Base-by-base conservation (phyloP, 2,329 filamentous ascomycete genomes). In the Aureobasidium sp. region DNA sequence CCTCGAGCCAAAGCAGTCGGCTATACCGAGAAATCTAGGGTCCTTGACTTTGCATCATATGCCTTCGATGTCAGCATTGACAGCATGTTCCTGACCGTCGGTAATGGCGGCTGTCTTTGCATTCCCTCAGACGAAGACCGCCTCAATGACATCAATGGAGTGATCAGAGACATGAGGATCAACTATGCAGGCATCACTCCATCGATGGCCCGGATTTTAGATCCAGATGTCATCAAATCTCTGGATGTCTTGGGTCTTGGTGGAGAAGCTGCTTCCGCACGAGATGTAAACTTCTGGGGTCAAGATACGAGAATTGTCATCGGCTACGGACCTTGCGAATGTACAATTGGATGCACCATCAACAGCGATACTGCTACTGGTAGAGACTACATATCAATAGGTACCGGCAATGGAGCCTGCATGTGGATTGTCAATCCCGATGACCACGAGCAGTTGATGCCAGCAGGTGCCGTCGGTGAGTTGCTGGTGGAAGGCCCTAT, bases 151-250 rank as follows among this genome's bases (percentile, higher is more conserved):
- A 66, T 77, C 19, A 67, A 70, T 12, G 71, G 71, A 10, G 73
- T 59, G 2, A 68, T 70, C 45, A 64, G 64, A 35, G 61, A 59
- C 10, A 61, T 68, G 53, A 59, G 62, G 2, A 61, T 67, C 19
- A 76, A 76, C 30, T 72, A 69, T 64, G 66, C 69, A 10, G 64
- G 69, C 50, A 60, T 75, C 14, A 77, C 75, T 0, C 74, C 75
- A 1, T 71, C 72, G 0, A 66, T 72, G 37, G 70, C 70, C 8
- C 62, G 63, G 22, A 66, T 71, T 8, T 62, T 74, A 27, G 65
- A 70, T 37, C 70, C 71, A 6, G 14, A 65, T 67, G 1, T 68
- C 56, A 29, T 72, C 61, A 29, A 73, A 59, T 54, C 66, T 4
- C 57, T 77, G 49, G 71, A 74, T 54, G 68, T 68, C 1, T 63